phyloP scores from a whole-genome alignment of 306 rosid genomes.

The Gastrolobium bilobum region DNA sequence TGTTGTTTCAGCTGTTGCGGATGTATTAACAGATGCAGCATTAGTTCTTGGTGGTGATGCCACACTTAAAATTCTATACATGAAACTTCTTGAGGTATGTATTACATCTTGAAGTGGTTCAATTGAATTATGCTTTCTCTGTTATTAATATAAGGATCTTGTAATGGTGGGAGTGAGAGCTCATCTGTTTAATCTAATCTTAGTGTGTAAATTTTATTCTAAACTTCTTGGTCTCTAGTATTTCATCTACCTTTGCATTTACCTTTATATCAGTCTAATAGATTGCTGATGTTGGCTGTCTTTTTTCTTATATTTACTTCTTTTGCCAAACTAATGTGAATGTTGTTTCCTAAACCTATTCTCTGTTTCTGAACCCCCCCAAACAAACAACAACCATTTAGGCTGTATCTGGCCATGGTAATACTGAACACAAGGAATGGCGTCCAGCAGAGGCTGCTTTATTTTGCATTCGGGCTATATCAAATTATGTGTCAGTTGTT shows the following conservation, averaged over 20 bases:
- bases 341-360: slow-evolving; percentile 38
- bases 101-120: slow-evolving; percentile 37
- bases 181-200: slow-evolving; percentile 33
- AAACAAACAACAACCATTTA: slow-evolving; percentile 46
- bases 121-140: slow-evolving; percentile 25
- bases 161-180: slow-evolving; percentile 28
- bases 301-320: slow-evolving; percentile 26
- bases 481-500: slow-evolving; percentile 82
- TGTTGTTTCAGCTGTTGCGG: slow-evolving; percentile 92
- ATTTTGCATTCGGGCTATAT: slow-evolving; percentile 94
- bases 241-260: slow-evolving; percentile 20
- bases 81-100: slow-evolving; percentile 92
- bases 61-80: slow-evolving; percentile 82
- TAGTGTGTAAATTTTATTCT: not conserved
- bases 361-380: slow-evolving; percentile 25
- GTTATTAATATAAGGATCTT: not conserved
- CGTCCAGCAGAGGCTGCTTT: slow-evolving; percentile 96
- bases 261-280: slow-evolving; percentile 10
- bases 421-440: slow-evolving; percentile 83
- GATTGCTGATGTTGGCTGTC: slow-evolving; percentile 18
- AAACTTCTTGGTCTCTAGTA: not conserved
- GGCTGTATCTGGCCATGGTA: slow-evolving; percentile 85
- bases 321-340: slow-evolving; percentile 25
- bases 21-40: slow-evolving; percentile 97
- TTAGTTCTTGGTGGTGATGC: slow-evolving; percentile 95